A percentile compares a stretch with the other conserved stretches of the same genome.
Evolutionary conservation across 805 yeast genomes (phyloP).

Genomic region (Blastobotrys chiropterorum): DNA sequence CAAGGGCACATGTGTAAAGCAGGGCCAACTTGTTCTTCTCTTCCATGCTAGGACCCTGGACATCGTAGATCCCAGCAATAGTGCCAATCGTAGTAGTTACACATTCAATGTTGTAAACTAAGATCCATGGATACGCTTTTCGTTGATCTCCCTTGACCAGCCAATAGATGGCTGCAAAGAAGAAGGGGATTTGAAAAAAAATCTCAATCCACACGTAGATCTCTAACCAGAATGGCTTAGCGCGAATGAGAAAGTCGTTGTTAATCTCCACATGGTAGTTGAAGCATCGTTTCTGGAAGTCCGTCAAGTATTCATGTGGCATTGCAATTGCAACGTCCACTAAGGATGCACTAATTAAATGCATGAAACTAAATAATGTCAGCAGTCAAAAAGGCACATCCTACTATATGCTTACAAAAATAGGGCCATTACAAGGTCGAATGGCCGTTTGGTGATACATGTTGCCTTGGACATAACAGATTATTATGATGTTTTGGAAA

Average conservation of each 20-base stretch:
- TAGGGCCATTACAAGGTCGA: neutral
- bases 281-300: conserved; percentile 44
- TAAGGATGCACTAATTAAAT: conserved; percentile 67
- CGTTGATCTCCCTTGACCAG: conserved; percentile 28
- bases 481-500: neutral
- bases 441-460: neutral
- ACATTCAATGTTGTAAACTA: conserved; percentile 79
- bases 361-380: conserved; percentile 38
- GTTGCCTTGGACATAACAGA: neutral
- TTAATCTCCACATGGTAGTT: conserved; percentile 57
- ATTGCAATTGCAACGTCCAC: conserved; percentile 71
- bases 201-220: conserved; percentile 69
- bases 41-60: conserved; percentile 32
- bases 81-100: conserved; percentile 73
- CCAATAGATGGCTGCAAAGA: conserved; percentile 47
- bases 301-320: conserved; percentile 44
- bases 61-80: conserved; percentile 29
- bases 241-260: conserved; percentile 61
- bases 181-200: conserved; percentile 73
- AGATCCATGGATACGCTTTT: conserved; percentile 37
- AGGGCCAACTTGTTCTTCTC: conserved; percentile 42
- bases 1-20: conserved; percentile 36
- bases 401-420: neutral
- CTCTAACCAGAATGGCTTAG: conserved; percentile 66
- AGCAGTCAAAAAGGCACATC: neutral